Evolutionary conservation across 768 basidiomycete species (phyloP).

Genomic region (Austroboletus eburneus): DNA sequence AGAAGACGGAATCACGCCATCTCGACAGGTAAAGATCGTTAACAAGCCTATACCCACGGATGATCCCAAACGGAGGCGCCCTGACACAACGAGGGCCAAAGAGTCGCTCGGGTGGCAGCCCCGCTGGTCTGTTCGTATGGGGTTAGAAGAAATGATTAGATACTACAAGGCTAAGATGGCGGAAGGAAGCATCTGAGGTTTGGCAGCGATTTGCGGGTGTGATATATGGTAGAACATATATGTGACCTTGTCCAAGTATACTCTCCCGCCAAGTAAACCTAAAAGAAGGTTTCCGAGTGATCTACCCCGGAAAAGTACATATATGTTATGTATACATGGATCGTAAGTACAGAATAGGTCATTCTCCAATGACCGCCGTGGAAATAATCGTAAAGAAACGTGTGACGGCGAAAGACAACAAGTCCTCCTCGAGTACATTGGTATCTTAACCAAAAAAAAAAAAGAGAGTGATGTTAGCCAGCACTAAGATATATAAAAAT

Average conservation of each 20-base stretch:
- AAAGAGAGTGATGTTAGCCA: constrained; percentile 7
- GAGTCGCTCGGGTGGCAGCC: constrained; percentile 85
- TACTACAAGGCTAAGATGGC: constrained; percentile 90
- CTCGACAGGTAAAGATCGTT: constrained; percentile 59
- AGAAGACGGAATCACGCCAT: constrained; percentile 60
- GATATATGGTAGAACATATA: constrained; percentile 1
- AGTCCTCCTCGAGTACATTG: constrained; percentile 8
- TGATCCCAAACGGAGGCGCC: constrained; percentile 91
- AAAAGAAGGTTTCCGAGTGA: constrained; percentile 1
- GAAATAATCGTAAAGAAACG: too few relatives aligned
- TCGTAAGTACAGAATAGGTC: constrained; percentile 15
- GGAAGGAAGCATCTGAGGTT: constrained; percentile 69
- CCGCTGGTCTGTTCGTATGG: constrained; percentile 88
- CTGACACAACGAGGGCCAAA: constrained; percentile 91
- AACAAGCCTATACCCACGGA: constrained; percentile 83
- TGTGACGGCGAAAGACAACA: background rate
- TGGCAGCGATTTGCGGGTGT: background rate
- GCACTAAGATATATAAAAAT: constrained; percentile 10
- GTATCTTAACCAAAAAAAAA: constrained; percentile 14
- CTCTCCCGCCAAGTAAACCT: background rate
- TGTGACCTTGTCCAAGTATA: background rate
- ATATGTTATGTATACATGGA: constrained; percentile 8
- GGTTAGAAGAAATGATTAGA: constrained; percentile 90
- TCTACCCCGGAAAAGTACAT: background rate
- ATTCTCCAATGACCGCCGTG: background rate